Base-by-base conservation (phyloP, 441 rosid species). In the Populus tomentosa region DNA sequence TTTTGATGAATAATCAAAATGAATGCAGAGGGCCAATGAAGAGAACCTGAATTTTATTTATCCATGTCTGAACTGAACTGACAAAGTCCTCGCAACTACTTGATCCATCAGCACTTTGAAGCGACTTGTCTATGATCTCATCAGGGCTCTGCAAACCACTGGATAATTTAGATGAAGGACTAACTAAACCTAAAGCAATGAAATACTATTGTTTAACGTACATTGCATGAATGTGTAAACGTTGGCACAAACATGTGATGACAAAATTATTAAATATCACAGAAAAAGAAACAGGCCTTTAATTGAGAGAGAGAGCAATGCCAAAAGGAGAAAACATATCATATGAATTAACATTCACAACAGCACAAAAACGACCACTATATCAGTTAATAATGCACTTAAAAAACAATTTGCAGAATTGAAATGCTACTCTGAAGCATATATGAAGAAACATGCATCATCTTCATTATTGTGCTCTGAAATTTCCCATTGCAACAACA, bases 81-180 rank as follows among this genome's bases (percentile, higher is more conserved):
- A 95, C 93, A 80, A 95, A 93, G 84, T 95, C 98, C 83, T 90
- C 96, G 79, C 96, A 91, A 69, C 82, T 86, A 75, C 70, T 76
- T 67, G 91, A 84, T 38, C 92, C 94, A 86, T 93, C 91, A 75
- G 69, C 79, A 75, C 93, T 89, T 56, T 53, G 74, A 36, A 95
- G 89, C 7, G 86, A 85, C 79, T 87, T 95, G 66, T 90, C 94
- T 14, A 84, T 73, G 76, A 95, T 91, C 86, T 95, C 98, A 86
- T 93, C 94, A 77, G 85, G 88, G 79, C 91, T 85, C 98, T 95
- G 87, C 83, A 86, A 83, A 76, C 76, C 74, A 81, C 67, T 59
- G 23, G 40, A 77, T n/a, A 84, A 30, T 81, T 62, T 21, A 82
- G 71, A 66, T 10, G 35, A 78, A 64, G 21, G 50, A 62, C 74